These are phyloP conservation scores for Barnettozyma pratensis DNA, from an alignment of 805 yeast genomes.

Conservation along the genomic window DNA sequence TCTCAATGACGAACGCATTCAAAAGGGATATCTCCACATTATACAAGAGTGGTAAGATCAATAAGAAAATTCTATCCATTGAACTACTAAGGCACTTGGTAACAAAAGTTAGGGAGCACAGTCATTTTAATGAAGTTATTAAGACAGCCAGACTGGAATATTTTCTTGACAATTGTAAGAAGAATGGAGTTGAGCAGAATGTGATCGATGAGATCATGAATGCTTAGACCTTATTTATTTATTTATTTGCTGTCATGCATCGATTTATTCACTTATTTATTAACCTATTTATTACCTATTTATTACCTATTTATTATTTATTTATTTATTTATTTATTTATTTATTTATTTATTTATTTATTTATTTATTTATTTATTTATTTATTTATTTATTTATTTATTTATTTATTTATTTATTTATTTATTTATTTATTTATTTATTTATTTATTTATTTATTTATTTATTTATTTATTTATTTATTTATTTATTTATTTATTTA, in stretches of 20 bases:
- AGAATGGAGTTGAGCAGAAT: conserved; percentile 1
- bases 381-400: no score
- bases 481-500: no score
- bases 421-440: no score
- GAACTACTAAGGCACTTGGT: conserved; percentile 7
- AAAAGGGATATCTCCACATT: not conserved
- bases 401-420: no score
- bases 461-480: no score
- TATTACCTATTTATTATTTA: conserved; percentile 1
- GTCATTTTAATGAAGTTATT: not conserved
- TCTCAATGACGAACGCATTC: conserved; percentile 4
- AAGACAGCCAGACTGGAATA: conserved; percentile 10
- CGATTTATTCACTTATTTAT: conserved; percentile 4
- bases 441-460: no score
- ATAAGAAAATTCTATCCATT: conserved; percentile 4
- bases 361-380: no score
- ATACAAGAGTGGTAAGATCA: conserved; percentile 3
- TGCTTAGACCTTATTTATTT: not conserved
- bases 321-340: no score
- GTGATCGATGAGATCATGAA: conserved; percentile 1
- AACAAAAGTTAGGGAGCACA: not conserved
- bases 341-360: no score
- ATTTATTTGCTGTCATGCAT: not conserved
- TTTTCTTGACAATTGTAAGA: conserved; percentile 1
- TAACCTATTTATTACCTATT: conserved; percentile 2